Evolutionary conservation across 345 rosid genomes (phyloP).

Genomic region (Camelina sativa): DNA sequence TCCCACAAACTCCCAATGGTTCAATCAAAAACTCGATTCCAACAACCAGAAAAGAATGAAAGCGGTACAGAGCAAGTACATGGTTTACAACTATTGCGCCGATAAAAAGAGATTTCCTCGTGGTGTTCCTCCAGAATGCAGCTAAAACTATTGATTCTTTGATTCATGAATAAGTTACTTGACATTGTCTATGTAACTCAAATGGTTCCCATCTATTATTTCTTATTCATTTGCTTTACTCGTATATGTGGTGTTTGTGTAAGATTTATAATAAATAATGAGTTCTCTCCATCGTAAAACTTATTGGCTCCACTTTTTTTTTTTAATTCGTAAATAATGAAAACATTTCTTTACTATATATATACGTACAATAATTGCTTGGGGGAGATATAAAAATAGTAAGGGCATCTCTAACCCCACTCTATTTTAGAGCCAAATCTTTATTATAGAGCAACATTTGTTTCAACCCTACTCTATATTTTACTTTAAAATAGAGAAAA

Average conservation of each 20-base stretch:
- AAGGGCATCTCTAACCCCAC: no score
- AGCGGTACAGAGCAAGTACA: constrained; percentile 54
- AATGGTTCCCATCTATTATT: not conserved
- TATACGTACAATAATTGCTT: not conserved
- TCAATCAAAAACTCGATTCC: constrained; percentile 44
- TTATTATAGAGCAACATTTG: no score
- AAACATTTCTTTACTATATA: not conserved
- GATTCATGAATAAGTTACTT: constrained; percentile 13
- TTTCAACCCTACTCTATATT: no score
- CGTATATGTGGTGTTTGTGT: constrained; percentile 2
- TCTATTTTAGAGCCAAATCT: no score
- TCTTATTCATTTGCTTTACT: constrained; percentile 4
- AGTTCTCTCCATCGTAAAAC: not conserved
- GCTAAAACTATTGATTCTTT: constrained; percentile 4
- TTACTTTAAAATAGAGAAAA: no score
- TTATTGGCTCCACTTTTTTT: not conserved
- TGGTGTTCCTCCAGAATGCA: constrained; percentile 55
- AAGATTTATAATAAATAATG: not conserved
- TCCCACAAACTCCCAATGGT: constrained; percentile 38
- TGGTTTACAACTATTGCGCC: constrained; percentile 54
- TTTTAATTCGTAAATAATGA: not conserved
- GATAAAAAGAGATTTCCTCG: constrained; percentile 51
- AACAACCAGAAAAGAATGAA: constrained; percentile 37
- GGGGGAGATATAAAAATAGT: not conserved
- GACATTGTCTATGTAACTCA: not conserved